These are phyloP conservation scores for Talaromyces sp. DNA, from an alignment of 2,329 filamentous ascomycete species.

Conservation along the genomic window DNA sequence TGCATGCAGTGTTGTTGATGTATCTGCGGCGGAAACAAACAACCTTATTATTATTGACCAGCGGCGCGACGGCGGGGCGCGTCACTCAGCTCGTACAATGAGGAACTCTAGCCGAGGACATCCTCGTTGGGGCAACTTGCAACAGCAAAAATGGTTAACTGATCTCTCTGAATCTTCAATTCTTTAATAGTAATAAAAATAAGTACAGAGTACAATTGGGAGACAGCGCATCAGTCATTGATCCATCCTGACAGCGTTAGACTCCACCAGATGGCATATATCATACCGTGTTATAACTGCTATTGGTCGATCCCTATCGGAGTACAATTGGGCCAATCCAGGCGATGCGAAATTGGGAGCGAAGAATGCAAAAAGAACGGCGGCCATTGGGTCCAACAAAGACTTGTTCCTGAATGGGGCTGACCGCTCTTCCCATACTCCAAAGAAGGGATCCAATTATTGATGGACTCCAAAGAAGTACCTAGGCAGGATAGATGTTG, in stretches of 20 bases:
- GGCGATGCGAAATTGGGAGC: not conserved
- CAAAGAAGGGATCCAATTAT: not conserved
- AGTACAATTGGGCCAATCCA: slow-evolving; percentile 3
- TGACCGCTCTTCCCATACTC: slow-evolving; percentile 9
- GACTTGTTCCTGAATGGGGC: not conserved
- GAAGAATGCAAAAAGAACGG: not conserved
- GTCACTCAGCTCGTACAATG: not conserved
- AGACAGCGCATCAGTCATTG: not conserved
- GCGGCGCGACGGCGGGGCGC: slow-evolving; percentile 6
- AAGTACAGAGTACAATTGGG: not conserved
- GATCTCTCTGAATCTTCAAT: not conserved
- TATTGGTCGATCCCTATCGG: not conserved
- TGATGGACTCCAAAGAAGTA: not conserved
- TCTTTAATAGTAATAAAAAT: not conserved
- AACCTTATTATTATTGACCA: not conserved
- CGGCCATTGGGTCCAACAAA: not conserved
- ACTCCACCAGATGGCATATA: not conserved
- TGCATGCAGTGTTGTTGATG: not conserved
- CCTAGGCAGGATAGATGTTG: not conserved
- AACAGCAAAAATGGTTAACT: not conserved
- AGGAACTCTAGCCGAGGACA: not conserved
- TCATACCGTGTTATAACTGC: not conserved
- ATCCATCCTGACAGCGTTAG: not conserved
- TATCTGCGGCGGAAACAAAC: not conserved
- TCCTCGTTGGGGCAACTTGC: not conserved